Evolutionary conservation across 2,329 filamentous ascomycete species (phyloP).

Genomic region (Colletotrichum gloeosporioides): DNA sequence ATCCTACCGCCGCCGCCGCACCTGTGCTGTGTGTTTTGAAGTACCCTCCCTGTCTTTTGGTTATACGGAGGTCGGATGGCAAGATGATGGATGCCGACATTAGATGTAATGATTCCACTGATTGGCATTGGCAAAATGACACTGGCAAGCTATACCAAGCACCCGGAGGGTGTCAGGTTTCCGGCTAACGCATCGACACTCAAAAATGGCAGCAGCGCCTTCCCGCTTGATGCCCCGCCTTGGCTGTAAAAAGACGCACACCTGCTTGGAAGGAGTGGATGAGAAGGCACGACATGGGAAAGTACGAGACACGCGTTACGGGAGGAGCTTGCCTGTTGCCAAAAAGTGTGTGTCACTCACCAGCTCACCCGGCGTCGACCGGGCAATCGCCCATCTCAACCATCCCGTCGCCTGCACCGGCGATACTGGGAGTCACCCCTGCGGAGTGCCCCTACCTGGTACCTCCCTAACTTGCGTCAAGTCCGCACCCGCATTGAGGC

Average conservation of each 20-base stretch:
- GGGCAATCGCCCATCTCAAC: constrained; percentile 1
- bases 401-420: neutral
- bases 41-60: too few relatives aligned
- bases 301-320: constrained; percentile 6
- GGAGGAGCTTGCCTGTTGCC: neutral
- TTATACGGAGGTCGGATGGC: neutral
- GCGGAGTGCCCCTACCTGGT: constrained; percentile 12
- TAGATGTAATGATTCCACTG: too few relatives aligned
- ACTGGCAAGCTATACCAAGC: neutral
- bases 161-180: neutral
- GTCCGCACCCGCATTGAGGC: neutral
- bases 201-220: neutral
- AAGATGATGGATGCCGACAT: neutral
- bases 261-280: constrained; percentile 17
- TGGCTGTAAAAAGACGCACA: constrained; percentile 21
- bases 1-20: too few relatives aligned
- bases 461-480: constrained; percentile 15
- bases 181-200: neutral
- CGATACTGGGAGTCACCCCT: constrained; percentile 2
- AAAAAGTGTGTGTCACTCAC: constrained; percentile 16
- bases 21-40: too few relatives aligned
- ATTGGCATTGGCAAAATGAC: too few relatives aligned
- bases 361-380: constrained; percentile 15
- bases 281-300: constrained; percentile 1
- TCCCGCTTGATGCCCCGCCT: constrained; percentile 12